Evolutionary conservation across 2,329 filamentous ascomycete species (phyloP).

Genomic region (Xenoacremonium recifei): DNA sequence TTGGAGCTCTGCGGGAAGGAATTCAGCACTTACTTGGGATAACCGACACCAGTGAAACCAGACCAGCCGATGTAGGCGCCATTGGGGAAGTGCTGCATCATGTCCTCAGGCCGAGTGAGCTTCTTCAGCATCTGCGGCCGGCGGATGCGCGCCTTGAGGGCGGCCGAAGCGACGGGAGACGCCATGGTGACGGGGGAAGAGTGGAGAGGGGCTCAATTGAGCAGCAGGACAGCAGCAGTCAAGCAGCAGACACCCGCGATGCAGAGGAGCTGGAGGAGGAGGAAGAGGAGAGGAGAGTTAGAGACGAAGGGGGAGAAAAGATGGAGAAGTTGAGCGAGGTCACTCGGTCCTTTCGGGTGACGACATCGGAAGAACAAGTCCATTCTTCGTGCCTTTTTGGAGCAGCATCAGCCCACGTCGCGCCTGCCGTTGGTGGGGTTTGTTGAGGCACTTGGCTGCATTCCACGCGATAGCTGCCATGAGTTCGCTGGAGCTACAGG

Average conservation of each 20-base stretch:
- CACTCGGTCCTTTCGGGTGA: neutral
- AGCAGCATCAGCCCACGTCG: neutral
- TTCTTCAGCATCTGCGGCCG: conserved; percentile 78
- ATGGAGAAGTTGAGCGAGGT: conserved; percentile 8
- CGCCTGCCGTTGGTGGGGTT: neutral
- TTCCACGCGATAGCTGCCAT: too few species aligned
- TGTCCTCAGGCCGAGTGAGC: conserved; percentile 74
- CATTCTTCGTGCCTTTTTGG: neutral
- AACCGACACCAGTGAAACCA: conserved; percentile 86
- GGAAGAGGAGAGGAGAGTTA: conserved; percentile 10
- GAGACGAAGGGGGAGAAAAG: conserved; percentile 8
- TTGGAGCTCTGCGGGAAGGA: too few species aligned
- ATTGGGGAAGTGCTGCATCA: conserved; percentile 79
- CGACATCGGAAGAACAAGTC: conserved; percentile 2
- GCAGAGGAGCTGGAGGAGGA: conserved; percentile 5
- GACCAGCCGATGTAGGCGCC: conserved; percentile 88
- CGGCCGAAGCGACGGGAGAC: conserved; percentile 61
- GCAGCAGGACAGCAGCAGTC: neutral
- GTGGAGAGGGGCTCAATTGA: neutral
- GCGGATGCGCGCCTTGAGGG: conserved; percentile 72
- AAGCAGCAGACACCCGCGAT: neutral
- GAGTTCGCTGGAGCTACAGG: too few species aligned
- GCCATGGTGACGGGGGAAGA: conserved; percentile 36
- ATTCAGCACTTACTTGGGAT: conserved; percentile 65
- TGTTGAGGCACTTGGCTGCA: too few species aligned